Evolutionary conservation across 495 filamentous ascomycete species (phyloP).

Genomic region (Talaromyces liani): DNA sequence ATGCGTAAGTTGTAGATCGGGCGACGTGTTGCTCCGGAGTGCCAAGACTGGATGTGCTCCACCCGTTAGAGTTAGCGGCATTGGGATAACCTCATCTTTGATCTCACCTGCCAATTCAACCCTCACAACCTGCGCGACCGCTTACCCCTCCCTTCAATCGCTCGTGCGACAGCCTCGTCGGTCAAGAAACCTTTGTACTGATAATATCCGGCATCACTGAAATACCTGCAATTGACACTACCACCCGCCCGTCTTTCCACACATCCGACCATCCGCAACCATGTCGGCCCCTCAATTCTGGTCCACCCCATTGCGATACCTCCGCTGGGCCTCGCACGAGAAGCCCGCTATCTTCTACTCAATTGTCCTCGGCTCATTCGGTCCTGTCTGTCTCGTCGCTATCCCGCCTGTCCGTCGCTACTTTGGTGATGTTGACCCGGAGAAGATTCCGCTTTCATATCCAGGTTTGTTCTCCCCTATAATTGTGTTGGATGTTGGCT

Average conservation of each 20-base stretch:
- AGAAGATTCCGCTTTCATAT: slow-evolving; percentile 79
- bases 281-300: slow-evolving; percentile 79
- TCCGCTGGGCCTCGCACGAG: slow-evolving; percentile 78
- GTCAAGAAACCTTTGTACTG: neutral
- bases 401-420: slow-evolving; percentile 61
- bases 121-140: neutral
- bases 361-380: slow-evolving; percentile 58
- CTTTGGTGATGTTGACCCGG: slow-evolving; percentile 63
- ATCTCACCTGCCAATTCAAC: slow-evolving; percentile 6
- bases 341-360: slow-evolving; percentile 87
- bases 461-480: slow-evolving; percentile 56
- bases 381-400: slow-evolving; percentile 58
- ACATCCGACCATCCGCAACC: slow-evolving; percentile 18
- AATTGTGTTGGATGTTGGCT: slow-evolving; percentile 7
- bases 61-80: neutral
- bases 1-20: slow-evolving; percentile 24
- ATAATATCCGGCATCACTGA: neutral
- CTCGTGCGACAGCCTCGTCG: neutral
- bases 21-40: slow-evolving; percentile 41
- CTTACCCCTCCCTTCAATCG: neutral
- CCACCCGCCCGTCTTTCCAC: slow-evolving; percentile 7
- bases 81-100: slow-evolving; percentile 8
- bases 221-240: neutral
- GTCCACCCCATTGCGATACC: slow-evolving; percentile 69
- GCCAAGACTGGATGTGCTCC: slow-evolving; percentile 30